Conservation (phyloP, 2,329 filamentous ascomycete genomes). For the Claviceps spartinae region DNA sequence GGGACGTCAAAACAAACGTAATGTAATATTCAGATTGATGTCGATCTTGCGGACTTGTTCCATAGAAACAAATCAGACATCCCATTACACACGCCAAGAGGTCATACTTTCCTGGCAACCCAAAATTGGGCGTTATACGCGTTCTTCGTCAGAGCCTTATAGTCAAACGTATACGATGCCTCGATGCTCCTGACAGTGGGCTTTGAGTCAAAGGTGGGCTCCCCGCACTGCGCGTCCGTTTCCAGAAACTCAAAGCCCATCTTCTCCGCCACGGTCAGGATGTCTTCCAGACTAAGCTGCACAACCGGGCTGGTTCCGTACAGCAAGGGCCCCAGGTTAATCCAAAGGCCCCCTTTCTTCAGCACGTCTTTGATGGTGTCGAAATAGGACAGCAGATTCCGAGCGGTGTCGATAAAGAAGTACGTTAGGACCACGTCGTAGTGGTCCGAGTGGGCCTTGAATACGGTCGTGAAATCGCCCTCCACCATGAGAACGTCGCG, state of each 20-base stretch:
- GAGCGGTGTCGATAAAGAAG: conserved; percentile 48
- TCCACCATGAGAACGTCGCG: conserved; percentile 33
- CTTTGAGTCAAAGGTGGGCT: conserved; percentile 24
- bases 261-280: conserved; percentile 30
- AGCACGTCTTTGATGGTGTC: conserved; percentile 37
- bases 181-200: conserved; percentile 30
- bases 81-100: background rate
- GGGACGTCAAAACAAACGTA: no score
- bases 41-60: no score
- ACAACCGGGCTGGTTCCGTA: conserved; percentile 42
- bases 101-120: conserved; percentile 23
- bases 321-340: conserved; percentile 42
- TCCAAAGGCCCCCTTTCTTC: conserved; percentile 34
- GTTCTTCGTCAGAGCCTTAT: conserved; percentile 34
- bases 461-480: conserved; percentile 39
- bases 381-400: conserved; percentile 40
- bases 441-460: conserved; percentile 12
- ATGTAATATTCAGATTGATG: no score
- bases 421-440: conserved; percentile 41
- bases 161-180: conserved; percentile 39
- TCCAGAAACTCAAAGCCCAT: conserved; percentile 40
- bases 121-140: conserved; percentile 42
- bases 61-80: background rate
- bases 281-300: conserved; percentile 40
- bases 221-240: conserved; percentile 25